phyloP scores from a whole-genome alignment of 768 basidiomycete genomes.

The Sarcodon aspratus region DNA sequence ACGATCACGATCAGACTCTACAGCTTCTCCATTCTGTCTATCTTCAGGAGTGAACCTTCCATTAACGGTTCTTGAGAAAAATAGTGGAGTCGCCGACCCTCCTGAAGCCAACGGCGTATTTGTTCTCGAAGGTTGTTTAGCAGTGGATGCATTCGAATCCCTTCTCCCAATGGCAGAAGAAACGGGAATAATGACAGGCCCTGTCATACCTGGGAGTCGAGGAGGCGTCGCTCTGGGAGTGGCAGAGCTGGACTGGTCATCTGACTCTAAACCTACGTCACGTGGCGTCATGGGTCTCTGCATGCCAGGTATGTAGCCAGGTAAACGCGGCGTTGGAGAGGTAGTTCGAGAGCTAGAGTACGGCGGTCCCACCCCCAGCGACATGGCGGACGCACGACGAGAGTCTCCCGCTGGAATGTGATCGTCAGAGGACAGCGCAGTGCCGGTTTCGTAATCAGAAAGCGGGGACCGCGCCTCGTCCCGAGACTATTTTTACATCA shows the following conservation, averaged over 20 bases:
- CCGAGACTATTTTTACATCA: no score
- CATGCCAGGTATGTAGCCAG: conserved; percentile 88
- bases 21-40: conserved; percentile 12
- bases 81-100: conserved; percentile 29
- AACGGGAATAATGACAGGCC: conserved; percentile 1
- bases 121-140: conserved; percentile 32
- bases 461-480: conserved; percentile 2
- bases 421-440: conserved; percentile 61
- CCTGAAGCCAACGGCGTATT: conserved; percentile 29
- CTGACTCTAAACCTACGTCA: conserved; percentile 49
- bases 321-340: conserved; percentile 45
- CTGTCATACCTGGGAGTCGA: conserved; percentile 23
- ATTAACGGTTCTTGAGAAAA: conserved; percentile 48
- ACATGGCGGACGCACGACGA: conserved; percentile 31
- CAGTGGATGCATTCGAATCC: conserved; percentile 43
- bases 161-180: conserved; percentile 33
- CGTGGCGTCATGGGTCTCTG: conserved; percentile 86
- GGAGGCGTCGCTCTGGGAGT: conserved; percentile 76
- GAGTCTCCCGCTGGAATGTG: conserved; percentile 36
- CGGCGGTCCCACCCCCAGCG: conserved; percentile 25
- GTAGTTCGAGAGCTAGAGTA: conserved; percentile 34
- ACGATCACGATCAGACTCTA: conserved; percentile 38
- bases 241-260: conserved; percentile 57
- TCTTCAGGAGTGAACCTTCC: conserved; percentile 59
- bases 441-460: conserved; percentile 44